Evolutionary conservation across 2,329 filamentous ascomycete genomes (phyloP).

Genomic region (Neocatenulostroma microsporum): DNA sequence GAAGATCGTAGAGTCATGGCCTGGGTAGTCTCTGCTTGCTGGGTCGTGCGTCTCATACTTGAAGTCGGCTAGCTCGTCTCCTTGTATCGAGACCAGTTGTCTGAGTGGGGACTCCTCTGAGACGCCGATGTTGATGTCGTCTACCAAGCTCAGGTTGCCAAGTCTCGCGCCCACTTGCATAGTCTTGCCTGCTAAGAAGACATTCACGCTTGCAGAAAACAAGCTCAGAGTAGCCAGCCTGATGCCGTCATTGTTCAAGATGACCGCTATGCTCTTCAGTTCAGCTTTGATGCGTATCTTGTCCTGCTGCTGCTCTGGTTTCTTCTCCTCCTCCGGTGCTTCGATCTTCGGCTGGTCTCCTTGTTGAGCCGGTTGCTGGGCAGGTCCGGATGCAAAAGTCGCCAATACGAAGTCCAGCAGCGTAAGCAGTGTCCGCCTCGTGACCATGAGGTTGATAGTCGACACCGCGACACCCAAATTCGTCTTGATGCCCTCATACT

Average conservation of each 20-base stretch:
- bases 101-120: slow-evolving; percentile 72
- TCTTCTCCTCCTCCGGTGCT: slow-evolving; percentile 23
- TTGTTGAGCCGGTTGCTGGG: slow-evolving; percentile 4
- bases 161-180: slow-evolving; percentile 83
- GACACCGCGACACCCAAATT: slow-evolving; percentile 88
- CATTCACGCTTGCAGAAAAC: slow-evolving; percentile 82
- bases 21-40: slow-evolving; percentile 69
- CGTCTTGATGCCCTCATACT: slow-evolving; percentile 87
- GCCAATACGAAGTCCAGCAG: slow-evolving; percentile 87
- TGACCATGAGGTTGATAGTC: slow-evolving; percentile 93
- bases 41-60: slow-evolving; percentile 92
- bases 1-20: slow-evolving; percentile 87
- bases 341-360: slow-evolving; percentile 17
- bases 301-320: slow-evolving; percentile 40
- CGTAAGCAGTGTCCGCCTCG: slow-evolving; percentile 82
- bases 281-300: slow-evolving; percentile 92
- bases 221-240: slow-evolving; percentile 86
- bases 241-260: slow-evolving; percentile 96
- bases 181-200: slow-evolving; percentile 76
- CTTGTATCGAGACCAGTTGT: slow-evolving; percentile 87
- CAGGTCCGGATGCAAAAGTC: slow-evolving; percentile 64
- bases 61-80: slow-evolving; percentile 92
- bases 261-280: slow-evolving; percentile 84
- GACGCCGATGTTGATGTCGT: slow-evolving; percentile 89
- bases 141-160: slow-evolving; percentile 79